Evolutionary conservation across 768 basidiomycete genomes (phyloP).

Genomic region (Trametes gibbosa): DNA sequence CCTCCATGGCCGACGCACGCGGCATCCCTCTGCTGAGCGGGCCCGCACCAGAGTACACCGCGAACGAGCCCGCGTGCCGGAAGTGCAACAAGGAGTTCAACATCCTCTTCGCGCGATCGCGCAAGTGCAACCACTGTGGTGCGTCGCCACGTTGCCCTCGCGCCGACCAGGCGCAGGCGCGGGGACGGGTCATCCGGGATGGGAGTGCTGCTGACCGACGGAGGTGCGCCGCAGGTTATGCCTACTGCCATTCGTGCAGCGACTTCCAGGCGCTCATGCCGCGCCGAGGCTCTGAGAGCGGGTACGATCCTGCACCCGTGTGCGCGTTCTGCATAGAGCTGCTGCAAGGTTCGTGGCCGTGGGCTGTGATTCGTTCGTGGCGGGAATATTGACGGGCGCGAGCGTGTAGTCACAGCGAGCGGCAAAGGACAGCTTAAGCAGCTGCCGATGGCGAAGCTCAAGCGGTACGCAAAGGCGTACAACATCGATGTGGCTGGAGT

Average conservation of each 20-base stretch:
- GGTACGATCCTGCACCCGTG: constrained; percentile 64
- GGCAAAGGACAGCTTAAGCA: constrained; percentile 54
- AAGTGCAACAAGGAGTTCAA: constrained; percentile 77
- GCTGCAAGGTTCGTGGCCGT: constrained; percentile 48
- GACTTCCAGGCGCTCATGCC: constrained; percentile 81
- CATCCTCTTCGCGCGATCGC: constrained; percentile 58
- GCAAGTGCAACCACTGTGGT: constrained; percentile 78
- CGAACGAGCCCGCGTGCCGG: constrained; percentile 46
- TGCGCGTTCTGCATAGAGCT: constrained; percentile 75
- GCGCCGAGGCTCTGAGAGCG: constrained; percentile 43
- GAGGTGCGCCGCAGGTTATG: constrained; percentile 47
- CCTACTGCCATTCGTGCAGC: constrained; percentile 69
- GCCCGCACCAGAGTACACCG: constrained; percentile 45
- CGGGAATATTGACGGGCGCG: neutral
- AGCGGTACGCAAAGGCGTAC: constrained; percentile 69
- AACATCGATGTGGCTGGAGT: constrained; percentile 59
- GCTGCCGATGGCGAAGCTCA: constrained; percentile 58
- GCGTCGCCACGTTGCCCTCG: constrained; percentile 24
- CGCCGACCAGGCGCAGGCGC: neutral
- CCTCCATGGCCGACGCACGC: constrained; percentile 17
- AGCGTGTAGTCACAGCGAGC: constrained; percentile 61
- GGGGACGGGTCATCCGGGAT: neutral
- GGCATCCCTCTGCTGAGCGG: constrained; percentile 75
- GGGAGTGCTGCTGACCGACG: neutral
- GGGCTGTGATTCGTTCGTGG: neutral